phyloP scores from a whole-genome alignment of 169 alveolate species.

The Cryptosporidium parvum region DNA sequence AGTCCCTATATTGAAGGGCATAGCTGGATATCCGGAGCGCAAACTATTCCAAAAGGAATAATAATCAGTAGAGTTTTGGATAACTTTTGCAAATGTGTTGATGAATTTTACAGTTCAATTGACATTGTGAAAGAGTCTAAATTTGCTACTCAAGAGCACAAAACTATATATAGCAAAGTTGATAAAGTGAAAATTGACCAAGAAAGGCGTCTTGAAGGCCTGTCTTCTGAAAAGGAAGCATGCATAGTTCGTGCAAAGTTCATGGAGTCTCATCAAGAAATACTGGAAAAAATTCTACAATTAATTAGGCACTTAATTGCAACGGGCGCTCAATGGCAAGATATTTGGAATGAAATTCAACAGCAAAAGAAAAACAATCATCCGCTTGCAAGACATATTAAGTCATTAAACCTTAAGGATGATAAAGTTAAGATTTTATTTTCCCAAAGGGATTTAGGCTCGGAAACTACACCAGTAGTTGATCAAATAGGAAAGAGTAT shows the following conservation, averaged over 20 bases:
- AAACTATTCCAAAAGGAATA: slow-evolving; percentile 57
- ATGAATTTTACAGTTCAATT: slow-evolving; percentile 71
- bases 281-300: slow-evolving; percentile 85
- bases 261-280: slow-evolving; percentile 85
- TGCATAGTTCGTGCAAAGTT: slow-evolving; percentile 83
- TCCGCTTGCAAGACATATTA: slow-evolving; percentile 88
- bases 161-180: slow-evolving; percentile 81
- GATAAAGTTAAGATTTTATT: slow-evolving; percentile 36
- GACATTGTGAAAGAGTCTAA: slow-evolving; percentile 55
- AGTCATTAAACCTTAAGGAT: slow-evolving; percentile 83
- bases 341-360: slow-evolving; percentile 89
- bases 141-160: slow-evolving; percentile 33
- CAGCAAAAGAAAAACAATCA: slow-evolving; percentile 89
- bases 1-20: slow-evolving; percentile 56
- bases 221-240: slow-evolving; percentile 83
- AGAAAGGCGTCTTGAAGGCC: slow-evolving; percentile 87
- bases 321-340: slow-evolving; percentile 92
- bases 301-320: slow-evolving; percentile 83
- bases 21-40: slow-evolving; percentile 49
- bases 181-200: slow-evolving; percentile 90
- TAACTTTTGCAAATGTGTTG: slow-evolving; percentile 60
- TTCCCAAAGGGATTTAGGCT: slow-evolving; percentile 74
- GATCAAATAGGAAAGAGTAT: slow-evolving; percentile 73
- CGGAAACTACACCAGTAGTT: slow-evolving; percentile 3
- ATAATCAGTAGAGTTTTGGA: slow-evolving; percentile 17